A percentile compares a stretch with the other conserved stretches of the same genome.
These are phyloP conservation scores for Paraconiothyrium brasiliense DNA, from an alignment of 2,329 filamentous ascomycete species.

Conservation along the genomic window DNA sequence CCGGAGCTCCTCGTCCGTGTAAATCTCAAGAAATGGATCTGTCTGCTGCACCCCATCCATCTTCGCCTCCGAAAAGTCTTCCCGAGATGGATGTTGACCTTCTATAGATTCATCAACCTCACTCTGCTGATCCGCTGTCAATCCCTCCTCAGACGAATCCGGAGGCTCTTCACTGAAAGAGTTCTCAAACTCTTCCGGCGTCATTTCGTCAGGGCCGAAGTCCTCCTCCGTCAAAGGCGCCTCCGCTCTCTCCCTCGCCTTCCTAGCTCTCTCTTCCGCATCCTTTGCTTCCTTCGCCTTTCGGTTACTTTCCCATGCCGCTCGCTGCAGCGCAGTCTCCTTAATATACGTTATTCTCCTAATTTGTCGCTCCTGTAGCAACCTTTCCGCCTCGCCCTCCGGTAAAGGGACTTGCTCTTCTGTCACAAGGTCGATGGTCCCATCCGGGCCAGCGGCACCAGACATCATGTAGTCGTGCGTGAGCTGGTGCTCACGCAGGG, in stretches of 20 bases:
- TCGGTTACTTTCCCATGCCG: background rate
- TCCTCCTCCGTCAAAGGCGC: background rate
- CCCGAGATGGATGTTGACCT: no score
- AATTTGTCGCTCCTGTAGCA: background rate
- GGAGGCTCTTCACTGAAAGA: background rate
- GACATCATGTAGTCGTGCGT: constrained; percentile 5
- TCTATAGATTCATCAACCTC: background rate
- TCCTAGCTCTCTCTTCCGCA: background rate
- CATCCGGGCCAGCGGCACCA: background rate
- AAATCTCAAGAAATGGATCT: no score
- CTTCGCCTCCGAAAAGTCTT: no score
- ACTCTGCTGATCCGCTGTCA: background rate
- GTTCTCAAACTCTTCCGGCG: background rate
- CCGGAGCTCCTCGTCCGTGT: no score
- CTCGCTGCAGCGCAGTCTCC: background rate
- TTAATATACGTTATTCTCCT: background rate
- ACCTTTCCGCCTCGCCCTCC: background rate
- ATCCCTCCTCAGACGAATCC: background rate
- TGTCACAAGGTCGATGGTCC: background rate
- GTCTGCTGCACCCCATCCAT: no score
- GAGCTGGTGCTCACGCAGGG: background rate
- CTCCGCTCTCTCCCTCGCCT: background rate
- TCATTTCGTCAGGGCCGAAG: background rate
- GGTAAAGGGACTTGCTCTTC: background rate
- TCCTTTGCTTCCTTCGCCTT: background rate